Conservation (phyloP, 208 protist species). For the Vickermania spadyakhi region DNA sequence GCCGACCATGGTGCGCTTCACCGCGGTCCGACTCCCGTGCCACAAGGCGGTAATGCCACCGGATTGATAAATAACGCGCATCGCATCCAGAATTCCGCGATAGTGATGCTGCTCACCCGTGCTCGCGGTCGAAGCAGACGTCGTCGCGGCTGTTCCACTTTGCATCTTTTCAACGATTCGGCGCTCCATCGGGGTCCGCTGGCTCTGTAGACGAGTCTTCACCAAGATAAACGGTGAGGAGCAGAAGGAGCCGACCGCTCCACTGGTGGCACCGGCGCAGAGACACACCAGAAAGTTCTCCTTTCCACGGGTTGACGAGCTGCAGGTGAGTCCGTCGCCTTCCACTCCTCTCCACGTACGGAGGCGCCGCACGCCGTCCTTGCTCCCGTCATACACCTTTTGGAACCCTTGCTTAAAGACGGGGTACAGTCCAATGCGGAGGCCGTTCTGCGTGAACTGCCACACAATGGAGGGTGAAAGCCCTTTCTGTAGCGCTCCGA, state of each 20-base stretch:
- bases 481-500: slow-evolving; percentile 46
- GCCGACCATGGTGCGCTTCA: slow-evolving; percentile 33
- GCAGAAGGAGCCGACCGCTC: slow-evolving; percentile 28
- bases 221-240: slow-evolving; percentile 52
- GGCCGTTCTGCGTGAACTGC: slow-evolving; percentile 54
- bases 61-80: slow-evolving; percentile 21
- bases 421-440: slow-evolving; percentile 53
- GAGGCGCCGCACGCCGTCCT: neutral
- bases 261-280: slow-evolving; percentile 16
- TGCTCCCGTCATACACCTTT: neutral
- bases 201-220: slow-evolving; percentile 65
- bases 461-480: slow-evolving; percentile 27
- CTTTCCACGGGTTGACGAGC: neutral
- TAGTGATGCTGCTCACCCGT: slow-evolving; percentile 49
- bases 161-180: neutral
- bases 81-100: slow-evolving; percentile 23
- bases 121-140: slow-evolving; percentile 10
- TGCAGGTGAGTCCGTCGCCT: no score
- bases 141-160: neutral
- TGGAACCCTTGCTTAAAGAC: slow-evolving; percentile 19
- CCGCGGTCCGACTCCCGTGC: slow-evolving; percentile 26
- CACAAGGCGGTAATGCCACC: slow-evolving; percentile 37
- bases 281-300: slow-evolving; percentile 10
- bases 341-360: no score
- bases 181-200: slow-evolving; percentile 16